Conservation (phyloP, 176 grass and related monocot genomes). For the sorghum (Sorghum bicolor) region DNA sequence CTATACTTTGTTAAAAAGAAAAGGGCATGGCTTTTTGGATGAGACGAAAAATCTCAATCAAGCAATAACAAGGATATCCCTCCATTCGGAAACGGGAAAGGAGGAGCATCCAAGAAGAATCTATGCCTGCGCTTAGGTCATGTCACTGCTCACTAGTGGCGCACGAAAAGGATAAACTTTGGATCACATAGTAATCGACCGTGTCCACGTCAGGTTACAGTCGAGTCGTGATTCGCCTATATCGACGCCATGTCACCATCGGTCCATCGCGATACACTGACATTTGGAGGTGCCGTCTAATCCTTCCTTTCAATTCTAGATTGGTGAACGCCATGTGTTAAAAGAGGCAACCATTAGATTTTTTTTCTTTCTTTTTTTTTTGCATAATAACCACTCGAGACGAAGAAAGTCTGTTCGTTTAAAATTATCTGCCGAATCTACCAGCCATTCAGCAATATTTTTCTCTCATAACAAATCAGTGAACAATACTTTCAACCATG, state of each 20-base stretch:
- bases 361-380: neutral
- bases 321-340: neutral
- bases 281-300: neutral
- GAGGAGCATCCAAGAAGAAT: constrained; percentile 10
- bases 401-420: too few relatives aligned
- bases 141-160: neutral
- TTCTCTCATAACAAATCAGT: too few relatives aligned
- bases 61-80: constrained; percentile 8
- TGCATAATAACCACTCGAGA: neutral
- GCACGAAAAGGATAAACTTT: constrained; percentile 7
- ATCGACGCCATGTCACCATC: neutral
- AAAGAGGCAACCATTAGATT: neutral
- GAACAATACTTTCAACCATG: too few relatives aligned
- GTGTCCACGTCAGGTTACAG: neutral
- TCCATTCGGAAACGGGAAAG: constrained; percentile 1
- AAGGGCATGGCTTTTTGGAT: neutral
- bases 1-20: too few relatives aligned
- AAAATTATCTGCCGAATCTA: too few relatives aligned
- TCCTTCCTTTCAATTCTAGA: neutral
- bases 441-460: too few relatives aligned
- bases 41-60: neutral
- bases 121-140: neutral
- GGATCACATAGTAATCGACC: neutral
- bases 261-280: too few relatives aligned
- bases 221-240: neutral